Conservation (phyloP, 2,329 filamentous ascomycete genomes). For the Ceratocystis papillata region DNA sequence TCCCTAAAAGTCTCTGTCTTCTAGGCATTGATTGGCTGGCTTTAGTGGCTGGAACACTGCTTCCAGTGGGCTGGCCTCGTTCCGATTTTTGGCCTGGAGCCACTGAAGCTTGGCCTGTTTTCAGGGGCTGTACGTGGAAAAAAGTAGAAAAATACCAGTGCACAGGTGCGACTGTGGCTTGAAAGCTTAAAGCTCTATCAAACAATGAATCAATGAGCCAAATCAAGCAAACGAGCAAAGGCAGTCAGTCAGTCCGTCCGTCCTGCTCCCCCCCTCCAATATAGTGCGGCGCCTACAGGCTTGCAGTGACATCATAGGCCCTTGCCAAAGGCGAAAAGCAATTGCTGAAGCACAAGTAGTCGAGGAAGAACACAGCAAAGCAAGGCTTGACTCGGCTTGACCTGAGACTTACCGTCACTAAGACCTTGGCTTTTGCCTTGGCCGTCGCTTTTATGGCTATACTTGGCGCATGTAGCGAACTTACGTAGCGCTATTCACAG, state of each 20-base stretch:
- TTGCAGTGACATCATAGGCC: too few relatives aligned
- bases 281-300: neutral
- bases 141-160: neutral
- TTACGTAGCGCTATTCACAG: too few relatives aligned
- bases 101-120: slow-evolving; percentile 2
- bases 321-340: too few relatives aligned
- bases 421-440: neutral
- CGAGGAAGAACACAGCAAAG: too few relatives aligned
- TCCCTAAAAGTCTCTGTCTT: neutral
- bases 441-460: too few relatives aligned
- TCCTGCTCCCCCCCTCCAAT: too few relatives aligned
- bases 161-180: slow-evolving; percentile 15
- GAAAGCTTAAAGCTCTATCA: slow-evolving; percentile 13
- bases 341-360: too few relatives aligned
- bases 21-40: neutral
- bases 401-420: neutral
- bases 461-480: too few relatives aligned
- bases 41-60: slow-evolving; percentile 7
- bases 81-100: neutral
- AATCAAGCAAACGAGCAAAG: slow-evolving; percentile 2
- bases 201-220: neutral
- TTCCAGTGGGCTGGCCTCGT: slow-evolving; percentile 5
- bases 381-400: neutral
- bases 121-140: neutral
- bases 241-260: neutral